Conservation (phyloP, 2,329 filamentous ascomycete genomes). For the Ceratocystis harringtonii region DNA sequence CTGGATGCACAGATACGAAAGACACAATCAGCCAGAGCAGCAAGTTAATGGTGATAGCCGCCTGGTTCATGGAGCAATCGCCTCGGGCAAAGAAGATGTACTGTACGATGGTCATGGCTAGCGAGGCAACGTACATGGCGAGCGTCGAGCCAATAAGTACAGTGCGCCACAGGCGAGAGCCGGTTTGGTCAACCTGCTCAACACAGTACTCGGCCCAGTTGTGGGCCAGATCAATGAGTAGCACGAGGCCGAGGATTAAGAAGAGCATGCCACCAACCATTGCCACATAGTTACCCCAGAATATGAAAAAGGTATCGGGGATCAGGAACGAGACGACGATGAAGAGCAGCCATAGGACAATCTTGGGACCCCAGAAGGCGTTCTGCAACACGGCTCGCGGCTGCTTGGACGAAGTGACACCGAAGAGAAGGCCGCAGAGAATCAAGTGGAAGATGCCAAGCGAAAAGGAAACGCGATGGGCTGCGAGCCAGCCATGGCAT, state of each 20-base stretch:
- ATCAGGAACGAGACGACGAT: constrained; percentile 91
- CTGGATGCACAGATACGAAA: constrained; percentile 73
- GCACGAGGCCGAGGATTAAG: constrained; percentile 76
- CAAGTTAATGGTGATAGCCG: constrained; percentile 87
- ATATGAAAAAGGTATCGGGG: constrained; percentile 82
- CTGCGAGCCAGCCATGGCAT: constrained; percentile 90
- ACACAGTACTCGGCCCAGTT: constrained; percentile 96
- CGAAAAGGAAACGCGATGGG: constrained; percentile 95
- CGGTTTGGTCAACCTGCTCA: constrained; percentile 76
- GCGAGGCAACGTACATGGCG: constrained; percentile 78
- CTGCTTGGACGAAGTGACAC: constrained; percentile 75
- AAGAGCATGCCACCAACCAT: constrained; percentile 83
- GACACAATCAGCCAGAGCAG: constrained; percentile 69
- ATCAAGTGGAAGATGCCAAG: constrained; percentile 87
- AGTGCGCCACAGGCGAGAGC: constrained; percentile 70
- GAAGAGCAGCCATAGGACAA: constrained; percentile 74
- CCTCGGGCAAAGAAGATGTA: constrained; percentile 84
- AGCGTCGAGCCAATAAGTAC: constrained; percentile 84
- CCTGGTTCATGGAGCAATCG: constrained; percentile 89
- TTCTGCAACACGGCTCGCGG: constrained; percentile 82
- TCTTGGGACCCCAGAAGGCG: constrained; percentile 97
- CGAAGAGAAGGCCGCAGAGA: constrained; percentile 69
- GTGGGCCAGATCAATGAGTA: constrained; percentile 88
- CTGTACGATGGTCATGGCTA: constrained; percentile 92
- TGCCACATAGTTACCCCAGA: constrained; percentile 91